phyloP scores from a whole-genome alignment of 2,329 filamentous ascomycete species.

The Alternaria atra region DNA sequence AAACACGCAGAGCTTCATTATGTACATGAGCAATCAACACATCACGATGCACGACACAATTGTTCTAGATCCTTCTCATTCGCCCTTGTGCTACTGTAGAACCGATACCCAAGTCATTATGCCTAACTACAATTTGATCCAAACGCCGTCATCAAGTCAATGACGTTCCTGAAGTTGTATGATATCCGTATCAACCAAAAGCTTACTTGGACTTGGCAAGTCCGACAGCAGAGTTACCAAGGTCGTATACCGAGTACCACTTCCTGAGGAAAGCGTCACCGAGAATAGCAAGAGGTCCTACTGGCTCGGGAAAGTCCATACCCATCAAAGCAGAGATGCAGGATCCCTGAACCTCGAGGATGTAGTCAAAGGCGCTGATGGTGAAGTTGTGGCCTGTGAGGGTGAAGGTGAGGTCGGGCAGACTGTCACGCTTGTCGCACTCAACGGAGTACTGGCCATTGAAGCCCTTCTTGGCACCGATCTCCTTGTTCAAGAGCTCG shows the following conservation, averaged over 20 bases:
- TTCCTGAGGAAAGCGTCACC: slow-evolving; percentile 84
- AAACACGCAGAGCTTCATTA: background rate
- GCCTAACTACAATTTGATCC: slow-evolving; percentile 35
- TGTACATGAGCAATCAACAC: background rate
- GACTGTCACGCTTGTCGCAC: slow-evolving; percentile 80
- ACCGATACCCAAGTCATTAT: slow-evolving; percentile 21
- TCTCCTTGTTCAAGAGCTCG: slow-evolving; percentile 96
- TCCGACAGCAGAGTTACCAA: slow-evolving; percentile 87
- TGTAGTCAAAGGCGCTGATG: slow-evolving; percentile 89
- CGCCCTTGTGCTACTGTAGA: slow-evolving; percentile 23
- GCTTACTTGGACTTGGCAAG: slow-evolving; percentile 82
- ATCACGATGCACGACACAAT: background rate
- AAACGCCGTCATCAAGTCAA: slow-evolving; percentile 16
- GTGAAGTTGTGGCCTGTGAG: slow-evolving; percentile 92
- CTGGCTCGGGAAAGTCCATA: slow-evolving; percentile 84
- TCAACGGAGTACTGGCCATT: slow-evolving; percentile 97
- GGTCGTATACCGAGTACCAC: slow-evolving; percentile 96
- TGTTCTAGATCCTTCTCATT: slow-evolving; percentile 7
- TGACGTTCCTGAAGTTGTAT: slow-evolving; percentile 11
- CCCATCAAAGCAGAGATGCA: slow-evolving; percentile 99
- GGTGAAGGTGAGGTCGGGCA: slow-evolving; percentile 92
- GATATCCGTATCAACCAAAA: background rate
- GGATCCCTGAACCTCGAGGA: slow-evolving; percentile 91
- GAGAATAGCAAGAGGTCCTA: slow-evolving; percentile 91
- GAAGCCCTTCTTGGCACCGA: slow-evolving; percentile 96